Evolutionary conservation across 345 rosid genomes (phyloP), one percentile per base, ranked within the genome.

Genomic region (Firmiana major): DNA sequence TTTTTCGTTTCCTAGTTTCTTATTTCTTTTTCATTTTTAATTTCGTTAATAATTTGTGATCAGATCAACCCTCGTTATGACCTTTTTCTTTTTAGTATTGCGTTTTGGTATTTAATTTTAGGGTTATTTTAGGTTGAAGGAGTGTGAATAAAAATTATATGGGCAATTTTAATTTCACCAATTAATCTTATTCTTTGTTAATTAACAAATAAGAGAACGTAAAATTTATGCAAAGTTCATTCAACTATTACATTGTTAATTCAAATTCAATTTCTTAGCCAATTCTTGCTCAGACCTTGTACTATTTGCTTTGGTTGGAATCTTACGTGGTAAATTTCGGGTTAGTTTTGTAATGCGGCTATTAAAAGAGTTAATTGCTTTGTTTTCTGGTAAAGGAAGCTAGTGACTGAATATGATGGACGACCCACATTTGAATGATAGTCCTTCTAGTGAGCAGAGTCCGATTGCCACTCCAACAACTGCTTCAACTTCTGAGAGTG

Each of bases 401-500:
- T 53, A 63, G 34, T 28, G 58, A 62, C 2, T 13, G 28, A 64
- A 53, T 58, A 45, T 49, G 63, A 81, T 83, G 84, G 77, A 76
- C 7, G 49, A 67, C 67, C 22, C 19, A 51, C 54, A 53, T 16
- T 65, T 45, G 24, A 78, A 40, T 16, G 63, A 73, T 48, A 66
- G 45, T 58, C 68, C 49, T 40, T 75, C 42, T 17, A 59, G 26
- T 57, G 68, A 67, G 34, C 65, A 75, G 17, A 63, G 76, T 60
- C 58, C 60, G 17, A 78, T 80, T 74, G 76, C 12, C 6, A 77
- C 86, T 66, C 85, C 84, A 6, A 75, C 78, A 73, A 79, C 63
- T 62, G 26, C 63, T 51, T 69, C 80, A 36, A 73, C 79, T 31
- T 40, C 79, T 51, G 76, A 77, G 63, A 82, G 76, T 71, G 78